Evolutionary conservation across 2,329 filamentous ascomycete species (phyloP).

Genomic region (Metarhizium rileyi): DNA sequence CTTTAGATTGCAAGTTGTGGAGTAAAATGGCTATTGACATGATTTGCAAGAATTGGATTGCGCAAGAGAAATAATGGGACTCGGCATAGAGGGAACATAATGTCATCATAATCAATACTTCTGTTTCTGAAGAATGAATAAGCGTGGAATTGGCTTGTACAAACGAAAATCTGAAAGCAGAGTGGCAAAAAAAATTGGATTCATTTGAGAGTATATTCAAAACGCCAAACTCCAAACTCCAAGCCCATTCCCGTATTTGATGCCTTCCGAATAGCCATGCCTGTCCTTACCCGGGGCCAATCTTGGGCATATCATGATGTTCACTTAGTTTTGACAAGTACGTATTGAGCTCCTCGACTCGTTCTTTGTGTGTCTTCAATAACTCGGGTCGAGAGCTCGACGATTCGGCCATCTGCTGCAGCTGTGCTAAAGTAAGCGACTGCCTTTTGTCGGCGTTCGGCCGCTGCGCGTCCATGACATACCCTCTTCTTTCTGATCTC

Average conservation of each 20-base stretch:
- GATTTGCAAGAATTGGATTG: background rate
- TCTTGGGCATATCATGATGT: conserved; percentile 90
- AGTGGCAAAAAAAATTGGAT: conserved; percentile 12
- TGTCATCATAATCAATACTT: background rate
- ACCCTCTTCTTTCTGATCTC: conserved; percentile 75
- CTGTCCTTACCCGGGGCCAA: conserved; percentile 43
- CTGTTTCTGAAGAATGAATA: no score
- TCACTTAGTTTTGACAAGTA: conserved; percentile 88
- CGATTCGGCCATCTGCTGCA: conserved; percentile 67
- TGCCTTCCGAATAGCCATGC: background rate
- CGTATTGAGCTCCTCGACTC: conserved; percentile 89
- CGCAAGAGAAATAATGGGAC: background rate
- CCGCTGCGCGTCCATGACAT: conserved; percentile 30
- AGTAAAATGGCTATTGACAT: background rate
- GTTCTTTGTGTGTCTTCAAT: conserved; percentile 92
- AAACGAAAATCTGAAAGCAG: no score
- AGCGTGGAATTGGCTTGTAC: no score
- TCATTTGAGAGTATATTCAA: background rate
- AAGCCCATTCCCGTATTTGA: no score
- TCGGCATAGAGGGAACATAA: background rate
- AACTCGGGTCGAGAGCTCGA: conserved; percentile 57
- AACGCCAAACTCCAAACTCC: background rate
- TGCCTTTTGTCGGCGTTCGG: background rate
- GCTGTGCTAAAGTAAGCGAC: conserved; percentile 32
- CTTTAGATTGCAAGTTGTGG: background rate